Evolutionary conservation across 352 stramenopile genomes (phyloP), one percentile per base, ranked within the genome.

Genomic region (Phytophthora crassamura): DNA sequence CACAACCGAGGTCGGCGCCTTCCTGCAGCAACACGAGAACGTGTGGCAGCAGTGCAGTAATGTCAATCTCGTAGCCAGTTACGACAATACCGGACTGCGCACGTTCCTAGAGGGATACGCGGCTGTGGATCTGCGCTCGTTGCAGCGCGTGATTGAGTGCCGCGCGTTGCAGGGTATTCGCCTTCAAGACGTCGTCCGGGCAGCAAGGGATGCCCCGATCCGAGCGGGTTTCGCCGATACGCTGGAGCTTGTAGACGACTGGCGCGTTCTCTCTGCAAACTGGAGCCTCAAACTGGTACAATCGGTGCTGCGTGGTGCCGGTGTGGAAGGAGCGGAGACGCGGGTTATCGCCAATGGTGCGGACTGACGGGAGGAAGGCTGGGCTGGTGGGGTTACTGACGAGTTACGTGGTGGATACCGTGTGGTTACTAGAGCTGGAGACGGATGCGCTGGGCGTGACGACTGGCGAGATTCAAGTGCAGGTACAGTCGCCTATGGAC

Each of bases 221-320:
- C 67, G 71, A 46, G 56, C 73, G 2, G 57, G 57, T 33, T 80
- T 69, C 11, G 22, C 67, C 7, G 63, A 85, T 3, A 74, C 71
- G 8, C 46, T 92, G 7, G 35, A 14, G 9, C 38, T 47, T 30
- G 59, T 48, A 1, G 42, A 59, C 6, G 50, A 68, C 0, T 76
- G 72, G 51, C 76, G 56, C n/a, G 67, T 91, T 4, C 57, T 92
- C 25, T 89, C 81, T 14, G 76, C 75, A 2, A 94, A 92, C 67
- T 94, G 85, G 85, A 91, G 80, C 38, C 22, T 57, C 7, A 33
- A 57, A 6, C 72, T 94, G 53, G 68, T 94, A 25, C n/a, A 46
- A 4, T 57, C 63, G 2, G 72, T 67, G 34, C 41, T 91, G 32
- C 39, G 56, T 16, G 14, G 32, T 28, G 30, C 22, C 10, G 40